Evolutionary conservation across 208 protist genomes (phyloP).

Genomic region (Leishmania major): DNA sequence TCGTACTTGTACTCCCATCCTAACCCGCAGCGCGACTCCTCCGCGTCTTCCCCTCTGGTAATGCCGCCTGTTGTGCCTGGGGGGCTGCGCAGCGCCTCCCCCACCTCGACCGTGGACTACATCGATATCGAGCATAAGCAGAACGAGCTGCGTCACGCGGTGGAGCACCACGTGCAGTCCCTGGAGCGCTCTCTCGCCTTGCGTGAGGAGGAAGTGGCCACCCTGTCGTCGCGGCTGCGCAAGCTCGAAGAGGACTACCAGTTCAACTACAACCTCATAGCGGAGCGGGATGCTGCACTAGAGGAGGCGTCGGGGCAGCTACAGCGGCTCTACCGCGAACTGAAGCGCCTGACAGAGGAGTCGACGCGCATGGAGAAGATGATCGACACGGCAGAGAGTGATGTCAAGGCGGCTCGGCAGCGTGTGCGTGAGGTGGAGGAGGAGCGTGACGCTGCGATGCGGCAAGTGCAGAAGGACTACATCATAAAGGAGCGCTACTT

Average conservation of each 20-base stretch:
- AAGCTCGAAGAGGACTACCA: constrained; percentile 90
- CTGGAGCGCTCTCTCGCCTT: constrained; percentile 62
- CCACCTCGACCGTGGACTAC: constrained; percentile 53
- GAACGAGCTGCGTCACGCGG: constrained; percentile 75
- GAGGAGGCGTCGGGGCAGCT: constrained; percentile 80
- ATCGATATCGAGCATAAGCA: constrained; percentile 86
- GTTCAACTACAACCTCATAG: constrained; percentile 91
- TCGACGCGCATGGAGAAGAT: constrained; percentile 36
- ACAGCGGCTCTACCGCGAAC: constrained; percentile 76
- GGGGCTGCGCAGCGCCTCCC: constrained; percentile 20
- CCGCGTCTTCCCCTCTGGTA: constrained; percentile 11
- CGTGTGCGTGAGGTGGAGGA: constrained; percentile 64
- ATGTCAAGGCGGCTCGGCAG: constrained; percentile 44
- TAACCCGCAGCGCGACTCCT: constrained; percentile 5
- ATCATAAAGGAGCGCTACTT: constrained; percentile 62
- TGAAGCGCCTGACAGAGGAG: constrained; percentile 61
- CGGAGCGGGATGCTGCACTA: constrained; percentile 82
- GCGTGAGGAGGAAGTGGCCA: constrained; percentile 71
- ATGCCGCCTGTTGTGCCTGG: neutral
- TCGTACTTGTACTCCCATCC: neutral
- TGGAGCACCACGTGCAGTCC: constrained; percentile 71
- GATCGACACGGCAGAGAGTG: constrained; percentile 44
- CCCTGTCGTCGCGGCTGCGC: constrained; percentile 56
- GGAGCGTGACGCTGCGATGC: constrained; percentile 48
- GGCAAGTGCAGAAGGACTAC: constrained; percentile 49